Base-by-base conservation (phyloP, 495 filamentous ascomycete species). In the Terfezia claveryi region DNA sequence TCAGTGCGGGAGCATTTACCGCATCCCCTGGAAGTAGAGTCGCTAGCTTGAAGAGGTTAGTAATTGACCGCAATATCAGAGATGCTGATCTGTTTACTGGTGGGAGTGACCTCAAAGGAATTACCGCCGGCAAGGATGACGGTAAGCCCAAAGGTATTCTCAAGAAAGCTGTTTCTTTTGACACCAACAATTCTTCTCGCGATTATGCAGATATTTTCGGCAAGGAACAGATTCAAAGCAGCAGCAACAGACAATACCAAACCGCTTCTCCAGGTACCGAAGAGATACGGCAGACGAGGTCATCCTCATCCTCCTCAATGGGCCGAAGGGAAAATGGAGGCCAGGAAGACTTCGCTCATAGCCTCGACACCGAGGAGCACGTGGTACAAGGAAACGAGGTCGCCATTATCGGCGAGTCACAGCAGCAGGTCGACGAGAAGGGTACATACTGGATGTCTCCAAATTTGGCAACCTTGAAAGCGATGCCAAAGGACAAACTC, bases 111-210 rank as follows among this genome's bases (percentile, higher is more conserved):
- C 69, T 92, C 4, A 74, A 73, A 57, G 71, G 74, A 51, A 72
- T 70, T 38, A 58, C 58, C 41, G 50, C 55, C 2, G 58, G 63
- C 10, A 70, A 74, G 36, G 64, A 66, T 14, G 50, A 20, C 50
- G 16, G 50, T 23, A 20, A 59, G 73, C 73, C 52, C 73, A 51
- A 76, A 56, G 75, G 79, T 27, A 77, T 77, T 65, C 68, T 83
- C 58, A 83, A 78, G 62, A 94, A 94, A 70, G 78, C 79, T 55
- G 91, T 95, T 53, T 94, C 85, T 68, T 96, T 96, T 61, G 85
- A 94, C 61, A 76, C 79, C 10, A 72, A 71, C 58, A 70, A 73
- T 14, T 66, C 70, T 4, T 66, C 65, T 10, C 64, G 69, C 11
- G 68, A 60, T 53, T 70, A 71, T 52, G 63, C 69, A 36, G 64